Percentiles rank a stretch among this genome's conserved stretches.
Evolutionary conservation across 129 eudicot genomes (phyloP).

Genomic region (Centaurea solstitialis): DNA sequence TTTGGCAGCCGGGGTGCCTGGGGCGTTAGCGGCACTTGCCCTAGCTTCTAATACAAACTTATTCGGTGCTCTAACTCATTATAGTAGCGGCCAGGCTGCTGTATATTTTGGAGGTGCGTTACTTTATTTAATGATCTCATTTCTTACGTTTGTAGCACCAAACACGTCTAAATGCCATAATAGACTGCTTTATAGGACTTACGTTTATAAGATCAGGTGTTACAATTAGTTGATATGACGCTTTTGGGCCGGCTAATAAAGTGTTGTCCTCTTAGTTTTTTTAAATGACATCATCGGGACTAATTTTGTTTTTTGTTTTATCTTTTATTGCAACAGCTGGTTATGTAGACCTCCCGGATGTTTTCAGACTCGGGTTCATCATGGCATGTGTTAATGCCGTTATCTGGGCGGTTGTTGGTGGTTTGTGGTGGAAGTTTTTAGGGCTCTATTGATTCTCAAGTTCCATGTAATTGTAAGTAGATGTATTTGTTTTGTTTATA

Average conservation of each 20-base stretch:
- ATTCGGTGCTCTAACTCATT: slow-evolving; percentile 87
- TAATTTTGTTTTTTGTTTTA: slow-evolving; percentile 6
- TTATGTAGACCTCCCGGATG: slow-evolving; percentile 64
- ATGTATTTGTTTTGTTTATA: slow-evolving; percentile 5
- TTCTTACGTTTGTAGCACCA: neutral
- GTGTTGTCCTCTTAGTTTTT: no score
- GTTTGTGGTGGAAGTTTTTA: slow-evolving; percentile 77
- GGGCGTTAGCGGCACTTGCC: slow-evolving; percentile 64
- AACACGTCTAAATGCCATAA: neutral
- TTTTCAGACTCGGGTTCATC: slow-evolving; percentile 60
- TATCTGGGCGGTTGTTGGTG: slow-evolving; percentile 58
- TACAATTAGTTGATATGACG: neutral
- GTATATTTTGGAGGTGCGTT: slow-evolving; percentile 84
- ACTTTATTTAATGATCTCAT: neutral
- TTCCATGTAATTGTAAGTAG: slow-evolving; percentile 21
- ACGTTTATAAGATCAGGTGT: neutral
- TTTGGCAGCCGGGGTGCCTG: slow-evolving; percentile 77
- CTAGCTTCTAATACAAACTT: slow-evolving; percentile 83
- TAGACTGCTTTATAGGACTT: neutral
- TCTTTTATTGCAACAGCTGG: slow-evolving; percentile 57
- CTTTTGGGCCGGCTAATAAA: neutral
- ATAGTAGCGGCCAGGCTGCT: slow-evolving; percentile 96
- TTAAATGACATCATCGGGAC: no score
- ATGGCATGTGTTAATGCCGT: slow-evolving; percentile 51
- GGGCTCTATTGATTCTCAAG: slow-evolving; percentile 58